Base-by-base conservation (phyloP, 2,329 filamentous ascomycete genomes). In the Clarireedia sp. region DNA sequence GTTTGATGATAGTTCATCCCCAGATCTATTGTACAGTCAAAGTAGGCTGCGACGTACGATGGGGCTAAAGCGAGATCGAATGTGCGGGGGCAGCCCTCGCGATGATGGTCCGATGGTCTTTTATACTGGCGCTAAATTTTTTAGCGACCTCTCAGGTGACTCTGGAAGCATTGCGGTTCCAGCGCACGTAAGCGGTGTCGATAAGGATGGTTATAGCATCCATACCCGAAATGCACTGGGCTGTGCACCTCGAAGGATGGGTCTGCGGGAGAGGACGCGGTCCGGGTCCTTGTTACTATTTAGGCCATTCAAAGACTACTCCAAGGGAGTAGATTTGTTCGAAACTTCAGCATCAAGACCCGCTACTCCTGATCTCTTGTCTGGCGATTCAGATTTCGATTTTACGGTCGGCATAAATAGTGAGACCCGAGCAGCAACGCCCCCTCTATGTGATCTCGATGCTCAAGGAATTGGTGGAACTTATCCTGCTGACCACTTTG, bases 61-160 rank as follows among this genome's bases (percentile, higher is more conserved):
- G 19, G 23, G 7, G 43, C 5, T 21, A 16, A 14, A 48, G 46
- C 7, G 48, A 50, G 36, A 37, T 21, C 3, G 40, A 40, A 3
- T 23, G 16, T 26, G 2, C 21, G 77, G 24, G 76, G 76, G 2
- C 63, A 71, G 12, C 77, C 78, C 41, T 12, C 49, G 75, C 0
- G 77, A 82, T 12, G 82, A 87, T 57, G 89, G 89, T 8, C 83
- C 87, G 1, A 86, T 95, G 61, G 90, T 92, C 17, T 95, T 91
- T 66, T 95, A 92, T 68, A 89, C 80, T 58, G 87, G 86, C 24
- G 86, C 86, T 1, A 81, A 81, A 0, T 95, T 94, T 68, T 94
- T 84, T 68, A 90, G 85, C 1, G 90, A 95, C 67, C 71, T 94
- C 3, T 88, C 85, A 16, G 85, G 85, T 2, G 86, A 90, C 62